Evolutionary conservation across 2,329 filamentous ascomycete species (phyloP), one percentile per base, ranked within the genome.

Genomic region (Diaporthe sp.): DNA sequence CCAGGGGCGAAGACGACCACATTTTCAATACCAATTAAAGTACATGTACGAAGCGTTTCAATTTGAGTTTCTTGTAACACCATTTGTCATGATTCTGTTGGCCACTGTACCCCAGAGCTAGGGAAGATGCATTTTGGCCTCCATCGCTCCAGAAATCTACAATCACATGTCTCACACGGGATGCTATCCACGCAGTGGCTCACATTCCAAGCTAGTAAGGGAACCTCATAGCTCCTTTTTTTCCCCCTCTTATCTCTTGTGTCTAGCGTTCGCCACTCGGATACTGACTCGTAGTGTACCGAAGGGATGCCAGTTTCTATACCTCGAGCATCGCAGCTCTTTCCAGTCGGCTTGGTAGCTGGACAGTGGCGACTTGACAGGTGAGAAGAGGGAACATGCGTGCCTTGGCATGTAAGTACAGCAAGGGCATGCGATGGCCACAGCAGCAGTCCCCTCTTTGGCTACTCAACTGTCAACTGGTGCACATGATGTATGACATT

Each of bases 1-100:
- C 79, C 76, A 85, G 78, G 73, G 76, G 77, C 12, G 73, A 75
- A 53, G 76, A 63, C 8, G 70, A 59, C 15, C 27, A 39, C 9
- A 19, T 71, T 15, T 51, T 59, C 44, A 58, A 59, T 53, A 44
- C 22, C 19, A 39, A n/a, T 27, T 71, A 32, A 71, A 7, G 35
- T 15, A 39, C 3, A 51, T 66, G 30, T 51, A 35, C 30, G 12
- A 66, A 32, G 42, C 42, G 13, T 22, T n/a, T 61, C 25, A 61
- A 42, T 61, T 19, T 8, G 27, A 65, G 32, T n/a, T 47, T 1
- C 15, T 39, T 35, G 19, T 3, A 35, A 17, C 6, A 25, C 22
- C 44, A 25, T 10, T 17, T 25, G 27, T 22, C 22, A 63, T 13
- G 13, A 19, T 22, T 13, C 5, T 1, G 19, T 25, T 25, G 22